A percentile compares a stretch with the other conserved stretches of the same genome.
Conservation (phyloP, 2,329 filamentous ascomycete genomes). For the Geosmithia putterillii region DNA sequence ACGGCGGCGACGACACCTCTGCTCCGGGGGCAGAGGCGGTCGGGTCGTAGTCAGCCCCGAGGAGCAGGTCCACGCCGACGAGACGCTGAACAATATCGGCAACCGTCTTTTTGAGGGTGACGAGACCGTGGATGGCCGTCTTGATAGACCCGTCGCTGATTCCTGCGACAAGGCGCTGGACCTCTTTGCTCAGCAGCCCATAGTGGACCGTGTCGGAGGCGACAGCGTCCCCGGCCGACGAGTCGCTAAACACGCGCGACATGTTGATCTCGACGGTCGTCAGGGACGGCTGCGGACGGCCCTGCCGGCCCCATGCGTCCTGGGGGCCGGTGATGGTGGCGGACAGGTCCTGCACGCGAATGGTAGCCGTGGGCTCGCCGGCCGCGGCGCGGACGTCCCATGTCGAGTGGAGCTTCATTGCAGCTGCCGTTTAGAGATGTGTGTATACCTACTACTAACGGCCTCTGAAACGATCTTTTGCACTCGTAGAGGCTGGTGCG, state of each 20-base stretch:
- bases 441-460: no score
- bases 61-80: background rate
- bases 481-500: background rate
- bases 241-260: constrained; percentile 38
- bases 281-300: constrained; percentile 47
- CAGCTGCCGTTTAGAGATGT: no score
- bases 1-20: constrained; percentile 6
- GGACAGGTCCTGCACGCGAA: constrained; percentile 51
- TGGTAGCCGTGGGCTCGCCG: constrained; percentile 25
- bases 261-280: constrained; percentile 50
- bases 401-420: constrained; percentile 8
- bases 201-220: constrained; percentile 66
- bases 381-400: constrained; percentile 12
- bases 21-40: no score
- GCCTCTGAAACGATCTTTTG: no score
- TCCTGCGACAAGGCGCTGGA: constrained; percentile 34
- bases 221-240: constrained; percentile 47
- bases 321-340: constrained; percentile 41
- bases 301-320: constrained; percentile 55
- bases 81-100: background rate
- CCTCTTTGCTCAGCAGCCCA: constrained; percentile 54
- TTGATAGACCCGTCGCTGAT: background rate
- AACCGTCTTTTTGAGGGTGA: background rate
- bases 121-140: no score
- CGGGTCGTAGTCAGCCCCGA: no score